A percentile compares a stretch with the other conserved stretches of the same genome.
Evolutionary conservation across 1,284 basidiomycete species (phyloP).

Genomic region (Leucoagaricus sp.): DNA sequence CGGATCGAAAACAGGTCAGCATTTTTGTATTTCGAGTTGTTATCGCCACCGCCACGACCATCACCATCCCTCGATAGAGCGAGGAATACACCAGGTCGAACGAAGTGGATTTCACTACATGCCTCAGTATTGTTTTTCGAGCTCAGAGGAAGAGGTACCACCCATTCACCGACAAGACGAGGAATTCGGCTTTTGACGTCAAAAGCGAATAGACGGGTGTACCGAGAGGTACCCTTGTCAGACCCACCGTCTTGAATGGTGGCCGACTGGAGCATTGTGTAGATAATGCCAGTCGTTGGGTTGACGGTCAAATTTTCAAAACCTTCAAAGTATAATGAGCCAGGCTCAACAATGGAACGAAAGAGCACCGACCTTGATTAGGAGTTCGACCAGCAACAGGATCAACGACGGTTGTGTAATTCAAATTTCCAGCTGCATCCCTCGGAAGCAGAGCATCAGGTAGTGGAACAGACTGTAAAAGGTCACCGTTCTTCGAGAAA

Average conservation of each 20-base stretch:
- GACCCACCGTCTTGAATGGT: conserved; percentile 65
- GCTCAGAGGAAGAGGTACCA: conserved; percentile 59
- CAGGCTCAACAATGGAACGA: background rate
- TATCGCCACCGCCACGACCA: conserved; percentile 56
- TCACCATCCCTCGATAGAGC: conserved; percentile 62
- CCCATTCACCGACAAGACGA: conserved; percentile 55
- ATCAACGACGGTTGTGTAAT: conserved; percentile 54
- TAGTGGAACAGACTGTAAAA: conserved; percentile 62
- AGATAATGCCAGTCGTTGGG: conserved; percentile 49
- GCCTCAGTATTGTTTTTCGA: conserved; percentile 53
- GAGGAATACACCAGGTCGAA: conserved; percentile 54
- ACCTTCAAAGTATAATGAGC: conserved; percentile 36
- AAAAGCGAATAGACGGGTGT: conserved; percentile 59
- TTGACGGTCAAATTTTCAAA: conserved; percentile 67
- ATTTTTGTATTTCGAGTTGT: conserved; percentile 60
- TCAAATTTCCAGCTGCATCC: conserved; percentile 44
- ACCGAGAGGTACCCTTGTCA: conserved; percentile 46
- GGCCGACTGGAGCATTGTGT: conserved; percentile 64
- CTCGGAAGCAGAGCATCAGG: conserved; percentile 50
- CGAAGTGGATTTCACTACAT: conserved; percentile 60
- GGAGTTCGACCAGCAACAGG: conserved; percentile 49
- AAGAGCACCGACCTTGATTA: conserved; percentile 34
- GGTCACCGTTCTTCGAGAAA: conserved; percentile 39
- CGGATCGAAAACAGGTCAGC: conserved; percentile 61
- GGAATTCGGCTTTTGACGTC: conserved; percentile 43